These are phyloP conservation scores for Kwoniella shandongensis DNA, from an alignment of 768 basidiomycete species.

Conservation along the genomic window DNA sequence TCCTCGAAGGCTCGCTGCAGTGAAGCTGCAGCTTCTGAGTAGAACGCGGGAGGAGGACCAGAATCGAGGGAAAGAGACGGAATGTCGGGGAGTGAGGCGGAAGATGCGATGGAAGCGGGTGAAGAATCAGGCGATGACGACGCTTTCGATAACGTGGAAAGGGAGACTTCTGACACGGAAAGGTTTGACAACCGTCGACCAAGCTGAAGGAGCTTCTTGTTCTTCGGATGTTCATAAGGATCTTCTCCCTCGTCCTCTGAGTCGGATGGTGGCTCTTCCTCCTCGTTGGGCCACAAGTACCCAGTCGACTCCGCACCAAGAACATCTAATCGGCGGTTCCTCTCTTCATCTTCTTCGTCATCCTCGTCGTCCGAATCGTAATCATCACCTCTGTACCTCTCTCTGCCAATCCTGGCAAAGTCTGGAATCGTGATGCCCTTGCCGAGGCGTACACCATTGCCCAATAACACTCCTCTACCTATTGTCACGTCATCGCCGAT, in stretches of 20 bases:
- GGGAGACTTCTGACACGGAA: constrained; percentile 26
- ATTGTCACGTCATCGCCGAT: constrained; percentile 69
- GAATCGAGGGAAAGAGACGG: constrained; percentile 34
- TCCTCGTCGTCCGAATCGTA: constrained; percentile 28
- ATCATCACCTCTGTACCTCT: constrained; percentile 53
- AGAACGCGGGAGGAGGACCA: constrained; percentile 47
- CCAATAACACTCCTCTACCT: constrained; percentile 75
- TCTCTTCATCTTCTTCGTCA: constrained; percentile 17
- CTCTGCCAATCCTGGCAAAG: constrained; percentile 70
- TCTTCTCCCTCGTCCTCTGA: constrained; percentile 59
- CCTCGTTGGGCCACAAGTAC: constrained; percentile 69
- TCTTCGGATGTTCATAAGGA: constrained; percentile 51
- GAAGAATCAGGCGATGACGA: constrained; percentile 44
- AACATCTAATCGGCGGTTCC: constrained; percentile 28
- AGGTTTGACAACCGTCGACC: constrained; percentile 45
- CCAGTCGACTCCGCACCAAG: constrained; percentile 76
- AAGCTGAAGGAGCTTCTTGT: constrained; percentile 50
- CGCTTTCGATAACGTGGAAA: constrained; percentile 49
- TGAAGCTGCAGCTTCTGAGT: constrained; percentile 60
- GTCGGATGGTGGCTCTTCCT: constrained; percentile 40
- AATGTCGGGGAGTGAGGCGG: constrained; percentile 32
- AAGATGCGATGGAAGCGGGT: constrained; percentile 40
- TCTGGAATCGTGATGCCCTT: constrained; percentile 66
- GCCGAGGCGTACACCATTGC: constrained; percentile 76
- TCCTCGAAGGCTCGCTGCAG: constrained; percentile 90